Evolutionary conservation across 495 filamentous ascomycete species (phyloP).

Genomic region (Xylaria flabelliformis): DNA sequence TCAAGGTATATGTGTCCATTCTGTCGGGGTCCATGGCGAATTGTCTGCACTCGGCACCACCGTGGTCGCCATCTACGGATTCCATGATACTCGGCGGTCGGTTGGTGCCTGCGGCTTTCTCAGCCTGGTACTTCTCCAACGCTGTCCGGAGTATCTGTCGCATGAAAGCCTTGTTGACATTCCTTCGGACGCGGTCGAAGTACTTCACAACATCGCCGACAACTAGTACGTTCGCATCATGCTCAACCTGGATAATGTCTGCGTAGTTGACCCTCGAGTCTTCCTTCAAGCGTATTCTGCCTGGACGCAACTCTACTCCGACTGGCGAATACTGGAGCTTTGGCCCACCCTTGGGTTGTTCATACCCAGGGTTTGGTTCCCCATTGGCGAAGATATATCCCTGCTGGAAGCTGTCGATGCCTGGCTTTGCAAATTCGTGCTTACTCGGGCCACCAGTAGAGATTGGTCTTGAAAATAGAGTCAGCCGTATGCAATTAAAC

Average conservation of each 20-base stretch:
- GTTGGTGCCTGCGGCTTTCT: conserved; percentile 25
- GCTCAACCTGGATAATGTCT: conserved; percentile 42
- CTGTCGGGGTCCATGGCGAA: not conserved
- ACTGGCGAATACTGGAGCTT: conserved; percentile 41
- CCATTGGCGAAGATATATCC: conserved; percentile 42
- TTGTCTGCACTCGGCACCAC: conserved; percentile 22
- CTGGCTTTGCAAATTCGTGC: conserved; percentile 43
- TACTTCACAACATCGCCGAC: conserved; percentile 44
- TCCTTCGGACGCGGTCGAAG: conserved; percentile 42
- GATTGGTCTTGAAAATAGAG: conserved; percentile 36
- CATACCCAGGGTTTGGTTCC: conserved; percentile 37
- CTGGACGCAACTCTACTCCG: conserved; percentile 40
- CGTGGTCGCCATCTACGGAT: conserved; percentile 24
- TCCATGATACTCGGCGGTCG: conserved; percentile 27
- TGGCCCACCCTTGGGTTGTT: conserved; percentile 28
- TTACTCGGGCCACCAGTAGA: conserved; percentile 39
- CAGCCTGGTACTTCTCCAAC: conserved; percentile 40
- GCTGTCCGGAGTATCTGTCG: conserved; percentile 41
- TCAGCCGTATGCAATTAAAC: conserved; percentile 24
- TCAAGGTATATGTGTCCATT: conserved; percentile 23
- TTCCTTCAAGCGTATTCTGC: conserved; percentile 42
- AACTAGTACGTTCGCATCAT: conserved; percentile 42
- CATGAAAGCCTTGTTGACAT: conserved; percentile 46
- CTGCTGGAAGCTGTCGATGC: conserved; percentile 44
- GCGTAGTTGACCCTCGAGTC: conserved; percentile 44